Evolutionary conservation across 2,329 filamentous ascomycete genomes (phyloP).

Genomic region (Ophiostoma montium): DNA sequence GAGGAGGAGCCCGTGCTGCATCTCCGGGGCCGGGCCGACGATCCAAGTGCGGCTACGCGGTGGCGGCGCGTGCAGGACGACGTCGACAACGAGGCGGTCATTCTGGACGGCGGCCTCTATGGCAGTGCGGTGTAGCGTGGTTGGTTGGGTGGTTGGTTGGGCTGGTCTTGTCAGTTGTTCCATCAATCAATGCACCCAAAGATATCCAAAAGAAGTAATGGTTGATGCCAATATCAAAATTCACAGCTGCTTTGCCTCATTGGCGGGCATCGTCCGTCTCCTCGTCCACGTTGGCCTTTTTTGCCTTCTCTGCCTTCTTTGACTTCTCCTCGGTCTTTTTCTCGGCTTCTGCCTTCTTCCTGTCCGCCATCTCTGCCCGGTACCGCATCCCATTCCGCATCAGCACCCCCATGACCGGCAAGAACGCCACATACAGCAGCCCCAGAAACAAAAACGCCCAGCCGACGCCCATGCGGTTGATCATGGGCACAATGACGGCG

Average conservation of each 20-base stretch:
- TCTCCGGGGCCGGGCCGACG: constrained; percentile 28
- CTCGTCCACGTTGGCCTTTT: too few species aligned
- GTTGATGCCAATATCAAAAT: too few species aligned
- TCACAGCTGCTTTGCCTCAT: too few species aligned
- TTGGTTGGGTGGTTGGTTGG: too few species aligned
- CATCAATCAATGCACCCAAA: too few species aligned
- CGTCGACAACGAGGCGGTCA: constrained; percentile 41
- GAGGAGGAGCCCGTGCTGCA: background rate
- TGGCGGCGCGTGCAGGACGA: constrained; percentile 51
- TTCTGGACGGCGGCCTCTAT: constrained; percentile 41
- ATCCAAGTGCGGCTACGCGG: constrained; percentile 20
- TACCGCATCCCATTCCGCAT: constrained; percentile 30
- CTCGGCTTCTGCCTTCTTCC: too few species aligned
- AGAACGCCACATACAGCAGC: constrained; percentile 25
- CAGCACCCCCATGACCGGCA: constrained; percentile 26
- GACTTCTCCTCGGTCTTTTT: background rate
- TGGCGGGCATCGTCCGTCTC: too few species aligned
- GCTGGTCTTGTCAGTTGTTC: too few species aligned
- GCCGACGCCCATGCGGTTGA: constrained; percentile 24
- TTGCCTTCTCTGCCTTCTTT: background rate
- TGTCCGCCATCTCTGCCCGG: constrained; percentile 18
- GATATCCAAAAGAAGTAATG: too few species aligned
- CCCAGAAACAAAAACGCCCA: constrained; percentile 38
- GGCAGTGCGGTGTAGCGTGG: constrained; percentile 17
- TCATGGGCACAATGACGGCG: constrained; percentile 37